Evolutionary conservation across 106 monocot genomes (phyloP), one percentile per base, ranked within the genome.

Genomic region (Allium sativum): DNA sequence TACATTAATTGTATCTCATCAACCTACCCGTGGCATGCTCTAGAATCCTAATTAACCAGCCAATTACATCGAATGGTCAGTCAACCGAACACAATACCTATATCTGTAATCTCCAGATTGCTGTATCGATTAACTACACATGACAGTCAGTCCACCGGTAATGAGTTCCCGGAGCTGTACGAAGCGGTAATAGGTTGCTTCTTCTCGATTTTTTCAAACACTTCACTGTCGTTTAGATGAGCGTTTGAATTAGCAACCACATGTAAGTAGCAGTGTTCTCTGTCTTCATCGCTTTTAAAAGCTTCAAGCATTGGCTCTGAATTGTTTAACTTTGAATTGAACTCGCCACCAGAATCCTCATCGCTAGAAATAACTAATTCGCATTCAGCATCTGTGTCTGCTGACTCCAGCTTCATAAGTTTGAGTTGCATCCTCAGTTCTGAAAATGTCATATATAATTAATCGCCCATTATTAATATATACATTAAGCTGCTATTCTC

Each of bases 191-290:
- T n/a, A n/a, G n/a, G n/a, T n/a, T n/a, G n/a, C 70, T 90, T 83
- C 66, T 74, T 81, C 67, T 96, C 95, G 20, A 90, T 81, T 58
- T 75, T 73, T 14, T 79, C 75, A 48, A 90, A 96, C 13, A 84
- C 54, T 52, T 68, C 52, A 13, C 40, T 53, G n/a, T 45, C 44
- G 8, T 77, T 51, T 48, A 53, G 46, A 59, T 71, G 58, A 42
- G 81, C 17, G 47, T 77, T 87, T 3, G 79, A 75, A 48, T 74
- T 68, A 62, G 70, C 70, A 40, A 96, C 77, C 61, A 90, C 69
- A 9, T 82, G 43, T 44, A 96, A 52, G 68, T 90, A 96, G 0
- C 82, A 84, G 68, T 79, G 84, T 43, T 90, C 90, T 56, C 86
- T 83, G 16, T 90, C 84, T 19, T 81, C 84, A 10, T 87, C 81